Conservation (phyloP, 805 yeast species). For the Tetrapisispora iriomotensis region DNA sequence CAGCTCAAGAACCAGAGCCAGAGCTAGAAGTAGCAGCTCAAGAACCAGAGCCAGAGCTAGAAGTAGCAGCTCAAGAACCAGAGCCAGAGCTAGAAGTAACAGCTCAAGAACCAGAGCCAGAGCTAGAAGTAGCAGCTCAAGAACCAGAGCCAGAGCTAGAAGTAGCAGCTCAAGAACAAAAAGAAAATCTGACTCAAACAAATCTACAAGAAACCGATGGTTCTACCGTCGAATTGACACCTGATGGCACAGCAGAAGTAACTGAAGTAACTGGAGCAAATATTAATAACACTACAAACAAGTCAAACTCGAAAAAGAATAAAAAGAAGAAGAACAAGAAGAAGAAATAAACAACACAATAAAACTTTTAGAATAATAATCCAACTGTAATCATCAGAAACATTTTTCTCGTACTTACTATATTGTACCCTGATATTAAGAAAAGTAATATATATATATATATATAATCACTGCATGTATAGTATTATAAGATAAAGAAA, state of each 20-base stretch:
- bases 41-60: no score
- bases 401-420: not conserved
- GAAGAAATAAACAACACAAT: conserved; percentile 2
- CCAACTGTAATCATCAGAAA: not conserved
- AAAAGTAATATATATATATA: no score
- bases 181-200: not conserved
- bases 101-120: no score
- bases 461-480: no score
- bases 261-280: not conserved
- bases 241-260: not conserved
- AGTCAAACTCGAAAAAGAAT: conserved; percentile 4
- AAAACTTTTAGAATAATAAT: not conserved
- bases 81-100: no score
- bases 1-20: no score
- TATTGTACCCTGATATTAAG: no score
- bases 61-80: no score
- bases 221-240: not conserved
- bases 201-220: not conserved
- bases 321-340: conserved; percentile 6
- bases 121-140: no score
- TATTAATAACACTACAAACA: not conserved
- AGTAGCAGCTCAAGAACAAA: conserved; percentile 1
- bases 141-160: no score
- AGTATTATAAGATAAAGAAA: no score
- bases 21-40: no score